A percentile compares a stretch with the other conserved stretches of the same genome.
Evolutionary conservation across 75 land plant species (phyloP).

Genomic region (Pseudotsuga menziesii): DNA sequence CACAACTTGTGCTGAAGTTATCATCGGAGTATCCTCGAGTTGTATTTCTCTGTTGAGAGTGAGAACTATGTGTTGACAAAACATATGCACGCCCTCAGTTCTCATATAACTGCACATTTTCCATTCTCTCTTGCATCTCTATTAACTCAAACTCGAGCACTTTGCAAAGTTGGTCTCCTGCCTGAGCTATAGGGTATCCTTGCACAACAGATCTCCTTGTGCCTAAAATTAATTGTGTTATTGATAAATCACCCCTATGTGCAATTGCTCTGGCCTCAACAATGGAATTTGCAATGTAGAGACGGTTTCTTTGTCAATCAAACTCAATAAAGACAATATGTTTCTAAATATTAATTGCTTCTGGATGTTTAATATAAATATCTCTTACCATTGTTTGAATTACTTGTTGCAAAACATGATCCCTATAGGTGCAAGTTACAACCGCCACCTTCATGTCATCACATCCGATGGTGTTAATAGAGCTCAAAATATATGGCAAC

Average conservation of each 20-base stretch:
- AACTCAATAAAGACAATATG: conserved; percentile 22
- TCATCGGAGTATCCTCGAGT: conserved; percentile 26
- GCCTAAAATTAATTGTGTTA: conserved; percentile 13
- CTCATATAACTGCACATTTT: conserved; percentile 33
- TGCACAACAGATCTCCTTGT: conserved; percentile 10
- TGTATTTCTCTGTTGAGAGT: conserved; percentile 28
- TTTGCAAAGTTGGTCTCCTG: conserved; percentile 25
- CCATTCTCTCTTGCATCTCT: conserved; percentile 36
- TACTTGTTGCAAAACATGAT: conserved; percentile 15
- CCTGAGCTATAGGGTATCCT: conserved; percentile 13
- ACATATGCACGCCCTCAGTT: conserved; percentile 33
- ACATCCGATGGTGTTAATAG: neutral
- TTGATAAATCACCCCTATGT: conserved; percentile 26
- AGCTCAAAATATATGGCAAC: conserved; percentile 4
- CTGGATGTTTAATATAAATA: conserved; percentile 12
- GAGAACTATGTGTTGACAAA: conserved; percentile 37
- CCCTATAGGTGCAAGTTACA: conserved; percentile 22
- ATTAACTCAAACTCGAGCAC: conserved; percentile 25
- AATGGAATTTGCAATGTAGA: conserved; percentile 23
- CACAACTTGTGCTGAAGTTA: conserved; percentile 10
- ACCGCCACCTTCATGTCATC: conserved; percentile 3
- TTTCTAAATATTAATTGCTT: neutral
- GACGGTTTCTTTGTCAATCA: conserved; percentile 29
- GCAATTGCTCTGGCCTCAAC: conserved; percentile 29
- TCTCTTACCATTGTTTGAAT: conserved; percentile 7